Base-by-base conservation (phyloP, 495 filamentous ascomycete species). In the Aspergillus olivimuriae region DNA sequence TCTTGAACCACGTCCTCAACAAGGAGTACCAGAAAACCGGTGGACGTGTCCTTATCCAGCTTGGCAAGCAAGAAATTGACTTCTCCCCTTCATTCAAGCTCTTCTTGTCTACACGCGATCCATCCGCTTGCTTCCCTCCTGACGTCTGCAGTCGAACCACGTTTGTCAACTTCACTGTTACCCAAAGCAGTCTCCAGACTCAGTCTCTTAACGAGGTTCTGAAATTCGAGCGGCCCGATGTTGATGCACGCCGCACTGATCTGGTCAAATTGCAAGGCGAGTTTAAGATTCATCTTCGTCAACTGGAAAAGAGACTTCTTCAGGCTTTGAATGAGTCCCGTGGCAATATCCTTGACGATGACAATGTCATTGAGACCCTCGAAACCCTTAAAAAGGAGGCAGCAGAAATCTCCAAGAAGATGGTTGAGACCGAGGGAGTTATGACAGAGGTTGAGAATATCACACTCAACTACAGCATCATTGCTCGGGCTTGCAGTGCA, bases 11-110 rank as follows among this genome's bases (percentile, higher is more conserved):
- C 57, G 90, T 99, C 35, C 80, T 99, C 62, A 99, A 99, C 69
- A 97, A 97, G 63, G 92, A 99, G 57, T 97, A 99, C 63, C 92
- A 99, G 63, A 95, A 89, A 69, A 99, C 92, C n/a, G 92, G 92
- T 43, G 92, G 92, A 11, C 90, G 92, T 75, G 92, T 99, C 28
- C 78, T 99, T 36, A 97, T 97, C 46, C 92, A 97, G 60, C 83
- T 99, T 22, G 92, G 92, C 52, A 96, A 91, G 63, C 94, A 99
- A 66, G 90, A 97, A 62, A 99, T 99, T 44, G 92, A 99, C 66
- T 97, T 99, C 66, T 99, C 92, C 34, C 94, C 92, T 9, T 80
- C 90, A 2, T 99, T 99, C 76, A 91, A 84, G 63, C 76, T 99
- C 28, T 99, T 91, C 66, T 70, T 99, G 40, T 95, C 90, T 1